phyloP scores from a whole-genome alignment of 2,329 filamentous ascomycete species.

The Chrysoporthe puriensis region DNA sequence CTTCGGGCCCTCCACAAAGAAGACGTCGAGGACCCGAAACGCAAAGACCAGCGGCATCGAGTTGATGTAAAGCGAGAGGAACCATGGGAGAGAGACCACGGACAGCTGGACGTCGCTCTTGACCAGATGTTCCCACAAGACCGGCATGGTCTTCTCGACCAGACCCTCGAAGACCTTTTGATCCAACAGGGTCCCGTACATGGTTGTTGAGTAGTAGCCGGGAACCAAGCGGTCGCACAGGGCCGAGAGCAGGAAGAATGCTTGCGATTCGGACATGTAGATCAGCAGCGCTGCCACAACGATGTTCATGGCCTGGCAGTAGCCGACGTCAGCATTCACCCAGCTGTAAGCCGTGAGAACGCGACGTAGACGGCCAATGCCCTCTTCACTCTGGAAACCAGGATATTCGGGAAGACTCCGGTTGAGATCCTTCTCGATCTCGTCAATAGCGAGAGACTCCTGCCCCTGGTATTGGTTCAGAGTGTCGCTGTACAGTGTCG shows the following conservation, averaged over 20 bases:
- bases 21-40: slow-evolving; percentile 94
- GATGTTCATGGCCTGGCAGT: slow-evolving; percentile 99
- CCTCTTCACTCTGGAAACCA: slow-evolving; percentile 94
- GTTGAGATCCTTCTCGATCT: slow-evolving; percentile 98
- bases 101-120: slow-evolving; percentile 97
- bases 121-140: slow-evolving; percentile 97
- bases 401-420: slow-evolving; percentile 95
- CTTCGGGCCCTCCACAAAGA: slow-evolving; percentile 97
- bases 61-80: slow-evolving; percentile 97
- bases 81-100: slow-evolving; percentile 97
- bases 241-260: slow-evolving; percentile 89
- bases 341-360: slow-evolving; percentile 98
- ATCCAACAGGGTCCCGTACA: slow-evolving; percentile 97
- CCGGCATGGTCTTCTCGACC: slow-evolving; percentile 98
- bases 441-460: slow-evolving; percentile 93
- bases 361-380: slow-evolving; percentile 84
- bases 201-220: slow-evolving; percentile 97
- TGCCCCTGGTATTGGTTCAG: slow-evolving; percentile 80
- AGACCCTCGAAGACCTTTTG: slow-evolving; percentile 97
- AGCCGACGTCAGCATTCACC: slow-evolving; percentile 93
- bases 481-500: slow-evolving; percentile 82
- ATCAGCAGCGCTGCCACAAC: slow-evolving; percentile 97
- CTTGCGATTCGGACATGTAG: slow-evolving; percentile 96
- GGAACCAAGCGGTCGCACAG: slow-evolving; percentile 92
- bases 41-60: slow-evolving; percentile 99